Evolutionary conservation across 768 basidiomycete genomes (phyloP).

Genomic region (Tephrocybe rancida): DNA sequence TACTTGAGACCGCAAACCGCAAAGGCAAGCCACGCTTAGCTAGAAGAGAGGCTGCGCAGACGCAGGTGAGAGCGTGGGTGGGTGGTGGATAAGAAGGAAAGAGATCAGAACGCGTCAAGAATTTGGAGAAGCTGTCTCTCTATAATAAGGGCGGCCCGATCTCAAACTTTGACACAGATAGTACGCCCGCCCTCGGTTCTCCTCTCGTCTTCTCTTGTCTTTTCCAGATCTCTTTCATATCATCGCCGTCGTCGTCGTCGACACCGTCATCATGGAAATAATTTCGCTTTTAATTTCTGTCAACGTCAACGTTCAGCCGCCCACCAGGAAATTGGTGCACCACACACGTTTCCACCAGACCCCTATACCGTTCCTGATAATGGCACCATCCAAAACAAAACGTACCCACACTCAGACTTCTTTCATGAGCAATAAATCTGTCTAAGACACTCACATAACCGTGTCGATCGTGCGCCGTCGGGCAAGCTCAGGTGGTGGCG

Average conservation of each 20-base stretch:
- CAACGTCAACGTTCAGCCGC: background rate
- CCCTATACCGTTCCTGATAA: conserved; percentile 6
- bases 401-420: conserved; percentile 4
- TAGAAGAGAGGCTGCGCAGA: background rate
- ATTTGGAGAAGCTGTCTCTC: background rate
- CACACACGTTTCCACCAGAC: background rate
- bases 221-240: no score
- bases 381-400: conserved; percentile 10
- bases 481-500: background rate
- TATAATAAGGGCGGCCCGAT: conserved; percentile 14
- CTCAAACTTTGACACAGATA: conserved; percentile 12
- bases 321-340: background rate
- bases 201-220: no score
- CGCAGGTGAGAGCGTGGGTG: background rate
- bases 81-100: background rate
- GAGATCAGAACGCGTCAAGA: background rate
- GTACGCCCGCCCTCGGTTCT: conserved; percentile 3
- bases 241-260: background rate
- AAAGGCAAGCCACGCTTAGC: background rate
- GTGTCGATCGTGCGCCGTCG: background rate
- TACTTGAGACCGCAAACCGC: background rate
- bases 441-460: conserved; percentile 3
- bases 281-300: background rate
- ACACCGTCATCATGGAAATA: background rate
- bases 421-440: conserved; percentile 10